A percentile compares a stretch with the other conserved stretches of the same genome.
Conservation (phyloP, 352 stramenopile species). For the Phytophthora tubulina region DNA sequence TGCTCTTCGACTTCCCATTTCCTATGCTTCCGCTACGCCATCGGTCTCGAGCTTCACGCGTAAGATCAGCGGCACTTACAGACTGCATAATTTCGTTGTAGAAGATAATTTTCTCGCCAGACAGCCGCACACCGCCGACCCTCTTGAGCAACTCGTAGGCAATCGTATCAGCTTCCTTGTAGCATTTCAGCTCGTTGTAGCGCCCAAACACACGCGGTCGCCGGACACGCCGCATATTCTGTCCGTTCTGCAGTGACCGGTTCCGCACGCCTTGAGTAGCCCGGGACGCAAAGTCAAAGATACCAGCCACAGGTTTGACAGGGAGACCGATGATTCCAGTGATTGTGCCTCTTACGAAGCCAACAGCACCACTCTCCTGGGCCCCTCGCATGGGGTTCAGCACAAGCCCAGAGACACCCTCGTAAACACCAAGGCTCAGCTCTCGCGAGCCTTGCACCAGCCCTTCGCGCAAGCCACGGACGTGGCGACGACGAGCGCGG, state of each 20-base stretch:
- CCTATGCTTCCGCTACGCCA: constrained; percentile 41
- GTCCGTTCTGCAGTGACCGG: constrained; percentile 80
- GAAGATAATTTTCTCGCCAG: constrained; percentile 89
- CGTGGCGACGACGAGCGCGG: constrained; percentile 77
- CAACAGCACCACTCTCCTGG: constrained; percentile 80
- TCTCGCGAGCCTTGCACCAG: constrained; percentile 88
- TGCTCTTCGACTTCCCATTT: constrained; percentile 50
- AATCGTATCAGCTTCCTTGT: constrained; percentile 90
- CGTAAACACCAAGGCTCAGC: constrained; percentile 84
- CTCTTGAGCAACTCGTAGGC: constrained; percentile 87
- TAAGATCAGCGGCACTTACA: constrained; percentile 76
- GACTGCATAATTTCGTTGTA: constrained; percentile 90
- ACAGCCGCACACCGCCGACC: constrained; percentile 71
- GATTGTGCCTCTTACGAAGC: constrained; percentile 88
- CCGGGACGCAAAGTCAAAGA: constrained; percentile 92
- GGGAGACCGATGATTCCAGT: constrained; percentile 89
- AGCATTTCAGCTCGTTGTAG: constrained; percentile 91
- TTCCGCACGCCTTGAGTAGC: constrained; percentile 89
- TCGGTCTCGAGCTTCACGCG: constrained; percentile 76
- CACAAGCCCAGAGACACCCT: constrained; percentile 85
- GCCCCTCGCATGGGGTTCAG: constrained; percentile 86
- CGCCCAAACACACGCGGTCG: constrained; percentile 88
- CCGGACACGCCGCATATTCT: constrained; percentile 82
- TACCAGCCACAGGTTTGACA: constrained; percentile 88
- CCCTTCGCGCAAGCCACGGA: constrained; percentile 82